These are phyloP conservation scores for Calonectria hongkongensis DNA, from an alignment of 2,329 filamentous ascomycete species.

Conservation along the genomic window DNA sequence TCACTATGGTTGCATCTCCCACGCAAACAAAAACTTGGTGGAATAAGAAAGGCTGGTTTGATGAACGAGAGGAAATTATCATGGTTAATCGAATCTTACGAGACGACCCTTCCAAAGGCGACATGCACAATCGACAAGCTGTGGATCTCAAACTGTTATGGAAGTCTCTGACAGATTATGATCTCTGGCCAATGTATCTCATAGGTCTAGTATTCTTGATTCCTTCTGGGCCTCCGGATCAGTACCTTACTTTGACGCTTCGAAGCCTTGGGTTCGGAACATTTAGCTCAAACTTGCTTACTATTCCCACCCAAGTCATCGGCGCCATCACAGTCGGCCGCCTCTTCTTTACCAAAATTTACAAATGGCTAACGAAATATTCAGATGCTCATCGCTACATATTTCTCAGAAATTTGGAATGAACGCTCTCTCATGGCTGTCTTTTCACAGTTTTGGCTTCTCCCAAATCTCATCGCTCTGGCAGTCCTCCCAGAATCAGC, in stretches of 20 bases:
- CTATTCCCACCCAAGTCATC: constrained; percentile 41
- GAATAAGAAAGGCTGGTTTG: constrained; percentile 66
- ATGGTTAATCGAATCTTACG: constrained; percentile 74
- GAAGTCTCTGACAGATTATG: constrained; percentile 73
- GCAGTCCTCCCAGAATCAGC: constrained; percentile 50
- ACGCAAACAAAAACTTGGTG: constrained; percentile 73
- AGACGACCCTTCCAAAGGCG: constrained; percentile 75
- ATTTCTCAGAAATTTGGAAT: constrained; percentile 63
- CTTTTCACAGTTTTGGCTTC: constrained; percentile 72
- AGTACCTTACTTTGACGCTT: constrained; percentile 70
- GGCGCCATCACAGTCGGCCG: constrained; percentile 34
- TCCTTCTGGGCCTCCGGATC: constrained; percentile 65
- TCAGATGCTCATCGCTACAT: constrained; percentile 37
- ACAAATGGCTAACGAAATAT: not conserved
- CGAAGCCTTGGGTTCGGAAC: constrained; percentile 56
- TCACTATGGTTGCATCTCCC: constrained; percentile 53
- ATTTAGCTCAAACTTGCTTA: constrained; percentile 61
- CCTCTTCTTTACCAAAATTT: too few species aligned
- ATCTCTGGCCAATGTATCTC: constrained; percentile 73
- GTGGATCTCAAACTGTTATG: constrained; percentile 69
- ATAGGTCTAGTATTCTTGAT: constrained; percentile 69
- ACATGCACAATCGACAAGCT: constrained; percentile 74
- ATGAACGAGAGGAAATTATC: constrained; percentile 68
- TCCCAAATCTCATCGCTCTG: constrained; percentile 73
- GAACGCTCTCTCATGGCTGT: constrained; percentile 64